Evolutionary conservation across 352 stramenopile species (phyloP).

Genomic region (Phytophthora macrochlamydospora): DNA sequence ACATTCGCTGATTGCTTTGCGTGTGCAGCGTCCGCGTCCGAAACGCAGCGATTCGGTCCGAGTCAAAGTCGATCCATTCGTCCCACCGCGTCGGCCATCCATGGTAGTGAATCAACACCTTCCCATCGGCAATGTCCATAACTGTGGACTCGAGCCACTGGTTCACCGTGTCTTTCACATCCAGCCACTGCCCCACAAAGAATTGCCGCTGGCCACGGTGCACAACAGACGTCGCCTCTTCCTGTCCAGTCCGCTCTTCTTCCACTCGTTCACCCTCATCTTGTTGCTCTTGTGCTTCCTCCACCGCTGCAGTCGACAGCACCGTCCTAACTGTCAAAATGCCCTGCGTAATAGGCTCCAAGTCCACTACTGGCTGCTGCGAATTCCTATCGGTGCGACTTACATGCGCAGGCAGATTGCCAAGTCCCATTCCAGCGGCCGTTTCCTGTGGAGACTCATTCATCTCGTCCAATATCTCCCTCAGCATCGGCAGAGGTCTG

Average conservation of each 20-base stretch:
- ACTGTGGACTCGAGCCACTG: constrained; percentile 98
- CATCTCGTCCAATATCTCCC: constrained; percentile 46
- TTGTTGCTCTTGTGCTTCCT: neutral
- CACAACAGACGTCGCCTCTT: neutral
- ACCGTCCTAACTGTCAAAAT: constrained; percentile 63
- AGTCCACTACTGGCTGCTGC: constrained; percentile 24
- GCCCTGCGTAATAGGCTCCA: constrained; percentile 63
- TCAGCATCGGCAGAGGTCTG: constrained; percentile 40
- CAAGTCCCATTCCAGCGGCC: constrained; percentile 38
- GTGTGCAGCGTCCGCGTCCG: constrained; percentile 89
- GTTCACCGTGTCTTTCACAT: constrained; percentile 97
- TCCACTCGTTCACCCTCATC: constrained; percentile 2
- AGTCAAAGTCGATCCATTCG: constrained; percentile 97
- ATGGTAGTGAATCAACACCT: constrained; percentile 97
- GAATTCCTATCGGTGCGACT: neutral
- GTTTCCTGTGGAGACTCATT: constrained; percentile 30
- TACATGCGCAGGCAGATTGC: neutral
- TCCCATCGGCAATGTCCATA: constrained; percentile 84
- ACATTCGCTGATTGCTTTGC: constrained; percentile 53
- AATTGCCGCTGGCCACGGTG: constrained; percentile 56
- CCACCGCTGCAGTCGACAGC: constrained; percentile 41
- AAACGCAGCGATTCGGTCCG: constrained; percentile 94
- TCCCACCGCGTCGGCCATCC: constrained; percentile 97
- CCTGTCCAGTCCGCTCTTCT: constrained; percentile 9
- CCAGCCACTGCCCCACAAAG: constrained; percentile 96